Evolutionary conservation across 1,284 basidiomycete genomes (phyloP).

Genomic region (Microbotryomycetes sp.): DNA sequence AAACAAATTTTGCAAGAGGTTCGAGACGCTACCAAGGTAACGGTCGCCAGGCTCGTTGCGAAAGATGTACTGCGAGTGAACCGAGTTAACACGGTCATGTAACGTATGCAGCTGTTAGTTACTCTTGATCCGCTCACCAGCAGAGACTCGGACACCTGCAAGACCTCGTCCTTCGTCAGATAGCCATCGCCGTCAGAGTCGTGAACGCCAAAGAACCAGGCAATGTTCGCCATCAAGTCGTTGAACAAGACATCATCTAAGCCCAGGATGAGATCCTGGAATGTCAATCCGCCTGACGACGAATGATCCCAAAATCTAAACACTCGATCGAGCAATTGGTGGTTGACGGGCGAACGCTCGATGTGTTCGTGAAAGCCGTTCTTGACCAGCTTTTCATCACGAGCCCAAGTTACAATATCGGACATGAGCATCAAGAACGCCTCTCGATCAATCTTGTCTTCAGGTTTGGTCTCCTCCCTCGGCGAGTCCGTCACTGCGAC

Average conservation of each 20-base stretch:
- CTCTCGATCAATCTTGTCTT: conserved; percentile 76
- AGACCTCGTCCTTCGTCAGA: conserved; percentile 90
- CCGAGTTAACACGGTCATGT: neutral
- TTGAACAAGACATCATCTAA: conserved; percentile 90
- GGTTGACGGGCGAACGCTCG: conserved; percentile 70
- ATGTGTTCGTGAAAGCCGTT: conserved; percentile 81
- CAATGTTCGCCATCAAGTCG: conserved; percentile 95
- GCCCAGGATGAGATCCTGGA: conserved; percentile 85
- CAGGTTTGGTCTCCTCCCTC: conserved; percentile 47
- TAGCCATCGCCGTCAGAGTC: conserved; percentile 94
- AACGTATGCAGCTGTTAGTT: neutral
- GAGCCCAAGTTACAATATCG: conserved; percentile 91
- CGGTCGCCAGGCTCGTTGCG: conserved; percentile 94
- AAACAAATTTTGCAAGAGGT: conserved; percentile 94
- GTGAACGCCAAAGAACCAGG: conserved; percentile 96
- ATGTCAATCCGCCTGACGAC: conserved; percentile 70
- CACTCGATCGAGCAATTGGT: conserved; percentile 64
- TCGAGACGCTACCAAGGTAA: conserved; percentile 88
- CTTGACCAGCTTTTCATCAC: conserved; percentile 85
- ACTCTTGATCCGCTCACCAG: conserved; percentile 53
- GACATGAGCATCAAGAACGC: conserved; percentile 89
- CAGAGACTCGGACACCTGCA: conserved; percentile 83
- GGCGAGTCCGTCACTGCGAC: neutral
- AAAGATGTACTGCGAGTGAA: conserved; percentile 77
- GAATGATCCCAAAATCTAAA: conserved; percentile 87